phyloP scores from a whole-genome alignment of 2,329 filamentous ascomycete species.

The Magnaporthales sp. region DNA sequence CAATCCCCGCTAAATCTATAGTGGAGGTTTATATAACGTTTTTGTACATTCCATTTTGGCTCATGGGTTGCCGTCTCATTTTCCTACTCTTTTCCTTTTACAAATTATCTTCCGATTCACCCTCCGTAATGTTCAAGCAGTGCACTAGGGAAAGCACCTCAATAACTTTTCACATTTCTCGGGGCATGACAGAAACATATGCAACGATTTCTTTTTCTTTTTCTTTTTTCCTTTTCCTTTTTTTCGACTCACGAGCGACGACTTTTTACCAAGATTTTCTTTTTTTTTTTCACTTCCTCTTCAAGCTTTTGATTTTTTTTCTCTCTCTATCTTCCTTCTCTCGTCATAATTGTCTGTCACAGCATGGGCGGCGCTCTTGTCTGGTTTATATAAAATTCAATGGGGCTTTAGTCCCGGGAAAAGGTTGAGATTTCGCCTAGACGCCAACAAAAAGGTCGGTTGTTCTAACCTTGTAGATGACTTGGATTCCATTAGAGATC shows the following conservation, averaged over 20 bases:
- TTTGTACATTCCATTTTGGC: neutral
- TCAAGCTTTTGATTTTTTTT: conserved; percentile 6
- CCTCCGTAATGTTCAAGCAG: neutral
- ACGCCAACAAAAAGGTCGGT: neutral
- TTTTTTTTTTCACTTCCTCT: conserved; percentile 9
- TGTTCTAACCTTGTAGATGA: neutral
- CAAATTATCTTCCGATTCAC: neutral
- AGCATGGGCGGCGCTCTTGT: neutral
- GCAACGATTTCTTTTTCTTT: conserved; percentile 8
- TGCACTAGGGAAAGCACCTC: neutral
- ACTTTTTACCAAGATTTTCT: conserved; percentile 2
- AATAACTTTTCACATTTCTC: neutral
- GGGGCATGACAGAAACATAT: neutral
- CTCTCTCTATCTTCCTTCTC: conserved; percentile 8
- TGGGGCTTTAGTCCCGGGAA: neutral
- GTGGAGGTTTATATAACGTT: neutral
- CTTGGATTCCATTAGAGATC: neutral
- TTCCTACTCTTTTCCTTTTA: neutral
- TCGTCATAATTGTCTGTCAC: neutral
- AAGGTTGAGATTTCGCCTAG: neutral
- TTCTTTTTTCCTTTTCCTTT: conserved; percentile 9
- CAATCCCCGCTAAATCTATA: neutral
- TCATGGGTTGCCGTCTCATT: neutral
- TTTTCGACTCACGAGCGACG: conserved; percentile 3
- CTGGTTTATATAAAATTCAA: neutral